Evolutionary conservation across 148 eudicot species (phyloP), one percentile per base, ranked within the genome.

Genomic region (Nepenthes gracilis): DNA sequence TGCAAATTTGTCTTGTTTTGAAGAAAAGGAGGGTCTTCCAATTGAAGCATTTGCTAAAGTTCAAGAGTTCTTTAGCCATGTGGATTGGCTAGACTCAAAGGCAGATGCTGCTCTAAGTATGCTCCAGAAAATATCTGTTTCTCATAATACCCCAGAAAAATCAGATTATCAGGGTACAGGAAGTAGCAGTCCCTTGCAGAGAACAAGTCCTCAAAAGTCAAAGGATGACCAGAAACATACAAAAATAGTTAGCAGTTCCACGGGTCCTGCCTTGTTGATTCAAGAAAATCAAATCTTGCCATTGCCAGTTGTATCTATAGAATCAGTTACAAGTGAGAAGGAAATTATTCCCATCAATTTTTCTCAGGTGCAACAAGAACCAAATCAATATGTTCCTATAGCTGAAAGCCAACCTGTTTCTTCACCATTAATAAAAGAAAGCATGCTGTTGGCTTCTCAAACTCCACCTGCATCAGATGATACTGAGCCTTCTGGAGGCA

Each of bases 11-110:
- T 80, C 88, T 64, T 85, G 81, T 72, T 83, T 92, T 51, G 96
- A 85, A 72, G 96, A 85, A 65, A 89, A 80, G 67, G 94, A 88
- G 33, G 96, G 97, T 58, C 96, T 92, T 60, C 96, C 96, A 6
- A 71, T 80, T 66, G 97, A 92, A 74, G 96, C 97, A 72, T 92
- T 92, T 81, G 86, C 90, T 61, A 87, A 78, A 75, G 88, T 88
- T 70, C 87, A 83, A 35, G 97, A 92, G 72, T 74, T 88, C 58
- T 92, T 92, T 64, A 88, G 75, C 70, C 82, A 69, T 61, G 90
- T 85, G 58, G 97, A 88, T 74, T 92, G 97, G 97, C 61, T 80
- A 67, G 74, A 51, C 62, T 85, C 90, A n/a, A 85, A 80, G 57
- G 67, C 75, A 56, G 90, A 81, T 76, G 75, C 80, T 58, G 80